Conservation (phyloP, 345 rosid species). For the Triadica sebifera region DNA sequence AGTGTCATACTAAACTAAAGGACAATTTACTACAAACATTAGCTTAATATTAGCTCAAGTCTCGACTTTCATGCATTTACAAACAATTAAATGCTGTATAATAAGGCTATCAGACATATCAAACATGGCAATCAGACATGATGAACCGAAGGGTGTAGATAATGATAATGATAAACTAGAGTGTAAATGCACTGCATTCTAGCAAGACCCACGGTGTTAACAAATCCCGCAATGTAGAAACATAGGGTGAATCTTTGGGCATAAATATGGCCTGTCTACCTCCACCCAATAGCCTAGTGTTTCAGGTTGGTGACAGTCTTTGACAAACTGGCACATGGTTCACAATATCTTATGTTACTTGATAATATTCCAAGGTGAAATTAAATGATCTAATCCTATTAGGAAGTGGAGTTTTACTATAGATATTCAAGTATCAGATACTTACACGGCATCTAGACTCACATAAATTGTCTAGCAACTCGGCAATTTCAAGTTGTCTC, state of each 20-base stretch:
- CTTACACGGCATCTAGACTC: conserved; percentile 66
- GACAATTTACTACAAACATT: not conserved
- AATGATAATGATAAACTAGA: no score
- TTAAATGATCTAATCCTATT: not conserved
- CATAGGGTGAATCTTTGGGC: no score
- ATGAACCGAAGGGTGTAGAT: not conserved
- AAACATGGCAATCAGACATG: not conserved
- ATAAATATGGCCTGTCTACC: no score
- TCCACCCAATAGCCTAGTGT: no score
- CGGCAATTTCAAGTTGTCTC: conserved; percentile 75
- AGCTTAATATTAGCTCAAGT: not conserved
- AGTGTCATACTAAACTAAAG: not conserved
- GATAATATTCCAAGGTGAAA: not conserved
- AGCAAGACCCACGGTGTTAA: not conserved
- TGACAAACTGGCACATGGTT: not conserved
- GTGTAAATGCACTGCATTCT: not conserved
- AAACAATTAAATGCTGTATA: not conserved
- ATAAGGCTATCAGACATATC: not conserved
- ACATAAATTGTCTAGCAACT: conserved; percentile 51
- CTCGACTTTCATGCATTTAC: not conserved
- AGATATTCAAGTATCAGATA: conserved; percentile 2
- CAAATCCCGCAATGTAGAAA: no score
- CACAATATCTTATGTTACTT: not conserved
- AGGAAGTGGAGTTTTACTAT: not conserved
- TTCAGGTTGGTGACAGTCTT: no score